Conservation (phyloP, 2,329 filamentous ascomycete species). For the Diaporthe helianthi region DNA sequence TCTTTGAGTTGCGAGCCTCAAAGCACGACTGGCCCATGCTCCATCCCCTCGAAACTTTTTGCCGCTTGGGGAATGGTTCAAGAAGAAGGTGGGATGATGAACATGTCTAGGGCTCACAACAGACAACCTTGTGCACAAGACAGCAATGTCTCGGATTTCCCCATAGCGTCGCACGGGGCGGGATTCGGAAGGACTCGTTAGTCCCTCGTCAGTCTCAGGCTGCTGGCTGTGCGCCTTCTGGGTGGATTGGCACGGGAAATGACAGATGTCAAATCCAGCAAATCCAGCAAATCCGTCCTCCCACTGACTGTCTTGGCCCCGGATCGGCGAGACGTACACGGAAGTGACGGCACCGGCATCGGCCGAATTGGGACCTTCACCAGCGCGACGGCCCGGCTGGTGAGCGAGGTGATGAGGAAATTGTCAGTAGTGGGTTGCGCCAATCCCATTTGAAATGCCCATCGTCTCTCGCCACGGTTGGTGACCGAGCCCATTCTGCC, state of each 20-base stretch:
- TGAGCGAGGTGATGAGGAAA: slow-evolving; percentile 1
- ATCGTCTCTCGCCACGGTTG: not conserved
- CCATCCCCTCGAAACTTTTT: slow-evolving; percentile 17
- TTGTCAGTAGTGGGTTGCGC: not conserved
- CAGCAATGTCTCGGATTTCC: slow-evolving; percentile 10
- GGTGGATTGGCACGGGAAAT: slow-evolving; percentile 4
- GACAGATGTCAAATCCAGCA: slow-evolving; percentile 1
- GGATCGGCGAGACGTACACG: slow-evolving; percentile 9
- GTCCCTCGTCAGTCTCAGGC: slow-evolving; percentile 11
- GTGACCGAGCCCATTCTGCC: not conserved
- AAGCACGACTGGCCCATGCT: slow-evolving; percentile 25
- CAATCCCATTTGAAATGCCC: slow-evolving; percentile 13
- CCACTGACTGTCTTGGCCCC: slow-evolving; percentile 4
- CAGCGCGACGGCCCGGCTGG: not conserved
- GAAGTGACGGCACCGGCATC: slow-evolving; percentile 22
- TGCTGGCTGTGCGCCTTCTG: not conserved
- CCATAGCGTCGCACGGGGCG: slow-evolving; percentile 6
- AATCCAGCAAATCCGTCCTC: slow-evolving; percentile 3
- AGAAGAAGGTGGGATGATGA: not conserved
- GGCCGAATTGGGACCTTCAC: slow-evolving; percentile 7
- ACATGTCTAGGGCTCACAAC: not conserved
- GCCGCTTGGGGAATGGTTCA: slow-evolving; percentile 9
- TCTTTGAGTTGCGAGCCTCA: slow-evolving; percentile 31
- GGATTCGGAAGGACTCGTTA: slow-evolving; percentile 4
- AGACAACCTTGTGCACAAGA: slow-evolving; percentile 13